Percentiles rank a stretch among this genome's conserved stretches.
Evolutionary conservation across 1,284 basidiomycete genomes (phyloP).

Genomic region (Ustilago loliicola): DNA sequence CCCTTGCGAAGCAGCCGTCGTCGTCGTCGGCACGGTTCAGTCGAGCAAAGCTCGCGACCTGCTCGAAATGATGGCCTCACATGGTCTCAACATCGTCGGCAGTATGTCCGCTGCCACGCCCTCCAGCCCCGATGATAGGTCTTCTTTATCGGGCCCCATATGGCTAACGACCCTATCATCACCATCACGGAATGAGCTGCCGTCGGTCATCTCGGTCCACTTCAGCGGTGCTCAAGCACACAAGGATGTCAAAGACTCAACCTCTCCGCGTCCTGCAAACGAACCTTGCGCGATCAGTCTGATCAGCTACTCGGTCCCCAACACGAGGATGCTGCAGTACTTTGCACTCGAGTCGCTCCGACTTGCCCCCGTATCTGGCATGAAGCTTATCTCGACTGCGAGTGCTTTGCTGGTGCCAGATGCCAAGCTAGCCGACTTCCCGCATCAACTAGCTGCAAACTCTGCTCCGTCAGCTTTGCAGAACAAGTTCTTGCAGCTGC

Average conservation of each 20-base stretch:
- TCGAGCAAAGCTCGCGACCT: neutral
- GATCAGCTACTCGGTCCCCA: slow-evolving; percentile 75
- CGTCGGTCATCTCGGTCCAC: slow-evolving; percentile 14
- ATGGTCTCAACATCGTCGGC: slow-evolving; percentile 17
- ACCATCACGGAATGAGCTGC: slow-evolving; percentile 3
- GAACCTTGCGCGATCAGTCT: slow-evolving; percentile 30
- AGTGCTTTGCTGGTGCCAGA: slow-evolving; percentile 25
- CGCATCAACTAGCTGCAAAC: neutral
- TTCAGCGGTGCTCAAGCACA: neutral
- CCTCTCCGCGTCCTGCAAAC: neutral
- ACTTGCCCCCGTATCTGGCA: slow-evolving; percentile 59
- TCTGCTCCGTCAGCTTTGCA: slow-evolving; percentile 31
- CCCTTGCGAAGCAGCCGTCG: slow-evolving; percentile 24
- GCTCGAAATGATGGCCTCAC: slow-evolving; percentile 1
- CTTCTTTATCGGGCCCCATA: neutral
- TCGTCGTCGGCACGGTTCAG: slow-evolving; percentile 23
- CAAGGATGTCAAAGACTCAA: neutral
- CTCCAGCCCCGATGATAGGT: neutral
- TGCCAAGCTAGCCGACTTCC: slow-evolving; percentile 13
- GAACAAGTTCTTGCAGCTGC: slow-evolving; percentile 38
- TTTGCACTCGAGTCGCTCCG: slow-evolving; percentile 74
- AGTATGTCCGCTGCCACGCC: neutral
- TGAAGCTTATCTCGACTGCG: slow-evolving; percentile 42
- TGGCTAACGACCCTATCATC: slow-evolving; percentile 11
- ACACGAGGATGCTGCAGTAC: slow-evolving; percentile 74